These are phyloP conservation scores for Psilocybe sp. DNA, from an alignment of 768 basidiomycete genomes.

Conservation along the genomic window DNA sequence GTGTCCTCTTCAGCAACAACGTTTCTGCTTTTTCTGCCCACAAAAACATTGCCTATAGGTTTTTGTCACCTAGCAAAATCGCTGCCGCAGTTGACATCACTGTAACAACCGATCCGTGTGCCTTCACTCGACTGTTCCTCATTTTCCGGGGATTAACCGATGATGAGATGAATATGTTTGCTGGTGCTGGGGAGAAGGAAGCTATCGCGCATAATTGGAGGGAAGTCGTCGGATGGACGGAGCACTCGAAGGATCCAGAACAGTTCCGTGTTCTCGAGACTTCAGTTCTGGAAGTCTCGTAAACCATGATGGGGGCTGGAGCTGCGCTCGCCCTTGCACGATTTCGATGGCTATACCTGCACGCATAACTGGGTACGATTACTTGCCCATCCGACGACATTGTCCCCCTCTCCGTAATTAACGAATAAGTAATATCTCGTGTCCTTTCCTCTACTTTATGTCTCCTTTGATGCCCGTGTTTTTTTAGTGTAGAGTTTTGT, in stretches of 20 bases:
- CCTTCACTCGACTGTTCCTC: slow-evolving; percentile 82
- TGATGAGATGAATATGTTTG: slow-evolving; percentile 74
- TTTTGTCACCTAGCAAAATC: slow-evolving; percentile 74
- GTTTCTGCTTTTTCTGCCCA: slow-evolving; percentile 70
- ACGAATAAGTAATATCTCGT: neutral
- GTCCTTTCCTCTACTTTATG: neutral
- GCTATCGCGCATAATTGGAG: slow-evolving; percentile 81
- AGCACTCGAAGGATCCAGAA: slow-evolving; percentile 70
- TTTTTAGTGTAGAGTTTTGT: slow-evolving; percentile 5
- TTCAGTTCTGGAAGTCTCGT: slow-evolving; percentile 71
- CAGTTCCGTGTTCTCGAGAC: slow-evolving; percentile 80
- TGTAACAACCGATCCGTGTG: slow-evolving; percentile 75
- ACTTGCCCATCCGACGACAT: neutral
- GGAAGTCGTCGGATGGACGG: slow-evolving; percentile 76
- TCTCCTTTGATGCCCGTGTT: neutral
- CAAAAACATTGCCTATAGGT: slow-evolving; percentile 89
- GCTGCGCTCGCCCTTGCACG: neutral
- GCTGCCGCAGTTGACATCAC: slow-evolving; percentile 87
- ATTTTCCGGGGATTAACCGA: slow-evolving; percentile 83
- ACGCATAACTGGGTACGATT: neutral
- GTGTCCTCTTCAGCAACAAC: slow-evolving; percentile 56
- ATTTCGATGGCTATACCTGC: neutral
- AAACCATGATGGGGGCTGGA: neutral
- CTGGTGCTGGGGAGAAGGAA: slow-evolving; percentile 82
- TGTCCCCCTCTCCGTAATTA: slow-evolving; percentile 1